These are phyloP conservation scores for Polychaeton citri DNA, from an alignment of 2,329 filamentous ascomycete genomes.

Conservation along the genomic window DNA sequence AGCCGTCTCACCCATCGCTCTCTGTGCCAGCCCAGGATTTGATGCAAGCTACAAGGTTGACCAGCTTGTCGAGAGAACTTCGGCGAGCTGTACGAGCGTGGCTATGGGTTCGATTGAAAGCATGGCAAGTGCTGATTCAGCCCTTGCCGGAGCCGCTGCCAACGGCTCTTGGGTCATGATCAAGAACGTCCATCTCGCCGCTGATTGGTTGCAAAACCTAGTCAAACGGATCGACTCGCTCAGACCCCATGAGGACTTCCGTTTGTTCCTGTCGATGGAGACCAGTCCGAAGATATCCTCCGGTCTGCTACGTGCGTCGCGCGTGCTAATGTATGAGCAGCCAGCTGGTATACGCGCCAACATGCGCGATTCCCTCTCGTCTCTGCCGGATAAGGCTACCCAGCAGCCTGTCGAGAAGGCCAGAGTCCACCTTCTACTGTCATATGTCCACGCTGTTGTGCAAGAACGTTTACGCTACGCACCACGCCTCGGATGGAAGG, in stretches of 20 bases:
- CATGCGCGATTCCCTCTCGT: slow-evolving; percentile 93
- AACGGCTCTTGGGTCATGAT: slow-evolving; percentile 91
- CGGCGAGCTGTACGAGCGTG: slow-evolving; percentile 82
- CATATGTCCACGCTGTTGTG: slow-evolving; percentile 88
- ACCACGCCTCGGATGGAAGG: slow-evolving; percentile 89
- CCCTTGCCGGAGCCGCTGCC: slow-evolving; percentile 81
- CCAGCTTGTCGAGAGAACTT: slow-evolving; percentile 72
- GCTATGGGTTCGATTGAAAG: slow-evolving; percentile 98
- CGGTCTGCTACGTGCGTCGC: slow-evolving; percentile 81
- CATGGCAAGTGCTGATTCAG: slow-evolving; percentile 83
- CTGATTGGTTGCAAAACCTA: slow-evolving; percentile 89
- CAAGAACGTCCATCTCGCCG: slow-evolving; percentile 96
- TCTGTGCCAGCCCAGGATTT: slow-evolving; percentile 91
- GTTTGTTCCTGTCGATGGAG: slow-evolving; percentile 96
- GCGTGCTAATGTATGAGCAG: slow-evolving; percentile 95
- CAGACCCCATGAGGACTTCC: slow-evolving; percentile 85
- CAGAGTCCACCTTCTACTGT: slow-evolving; percentile 78
- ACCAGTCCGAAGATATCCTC: slow-evolving; percentile 93
- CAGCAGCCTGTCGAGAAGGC: slow-evolving; percentile 84
- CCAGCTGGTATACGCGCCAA: slow-evolving; percentile 92
- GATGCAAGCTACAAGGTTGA: slow-evolving; percentile 99
- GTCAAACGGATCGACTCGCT: slow-evolving; percentile 95
- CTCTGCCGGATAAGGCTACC: slow-evolving; percentile 43
- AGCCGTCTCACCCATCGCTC: slow-evolving; percentile 70
- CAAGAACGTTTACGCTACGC: slow-evolving; percentile 92